A percentile compares a stretch with the other conserved stretches of the same genome.
phyloP scores from a whole-genome alignment of 805 yeast genomes.

The Danielozyma ontarioensis region DNA sequence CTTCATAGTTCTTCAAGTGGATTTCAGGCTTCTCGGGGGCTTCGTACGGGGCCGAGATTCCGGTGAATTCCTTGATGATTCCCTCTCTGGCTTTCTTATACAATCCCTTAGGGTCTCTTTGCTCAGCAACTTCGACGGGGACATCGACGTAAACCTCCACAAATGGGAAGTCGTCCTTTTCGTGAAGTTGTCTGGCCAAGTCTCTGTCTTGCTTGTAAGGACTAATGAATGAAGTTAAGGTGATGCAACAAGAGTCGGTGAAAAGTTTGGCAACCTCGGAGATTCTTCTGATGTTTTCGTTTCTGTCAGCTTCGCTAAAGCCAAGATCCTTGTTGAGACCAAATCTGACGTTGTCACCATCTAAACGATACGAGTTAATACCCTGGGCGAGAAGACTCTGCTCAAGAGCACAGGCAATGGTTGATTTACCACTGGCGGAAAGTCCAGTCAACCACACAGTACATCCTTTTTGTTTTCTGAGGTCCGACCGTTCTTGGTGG shows the following conservation, averaged over 20 bases:
- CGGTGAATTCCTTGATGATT: slow-evolving; percentile 88
- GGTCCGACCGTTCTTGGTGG: slow-evolving; percentile 67
- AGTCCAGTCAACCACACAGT: slow-evolving; percentile 95
- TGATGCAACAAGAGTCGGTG: slow-evolving; percentile 85
- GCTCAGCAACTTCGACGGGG: slow-evolving; percentile 90
- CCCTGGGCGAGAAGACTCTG: slow-evolving; percentile 68
- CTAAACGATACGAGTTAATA: slow-evolving; percentile 77
- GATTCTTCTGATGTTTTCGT: slow-evolving; percentile 92
- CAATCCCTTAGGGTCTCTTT: slow-evolving; percentile 95
- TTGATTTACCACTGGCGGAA: slow-evolving; percentile 92
- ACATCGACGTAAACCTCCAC: slow-evolving; percentile 91
- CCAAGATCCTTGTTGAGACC: slow-evolving; percentile 95
- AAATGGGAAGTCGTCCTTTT: slow-evolving; percentile 69
- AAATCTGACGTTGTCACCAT: slow-evolving; percentile 91
- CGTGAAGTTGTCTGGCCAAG: slow-evolving; percentile 80
- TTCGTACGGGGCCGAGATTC: slow-evolving; percentile 94
- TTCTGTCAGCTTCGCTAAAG: slow-evolving; percentile 84
- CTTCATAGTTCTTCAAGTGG: slow-evolving; percentile 64
- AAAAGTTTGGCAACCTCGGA: slow-evolving; percentile 91
- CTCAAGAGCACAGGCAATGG: slow-evolving; percentile 92
- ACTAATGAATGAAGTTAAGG: slow-evolving; percentile 88
- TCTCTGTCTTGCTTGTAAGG: slow-evolving; percentile 86
- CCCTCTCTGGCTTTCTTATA: slow-evolving; percentile 97
- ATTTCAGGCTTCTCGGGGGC: slow-evolving; percentile 84
- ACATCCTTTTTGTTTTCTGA: slow-evolving; percentile 78